Conservation (phyloP, 83 land plant genomes). For the Diphasiastrum complanatum region DNA sequence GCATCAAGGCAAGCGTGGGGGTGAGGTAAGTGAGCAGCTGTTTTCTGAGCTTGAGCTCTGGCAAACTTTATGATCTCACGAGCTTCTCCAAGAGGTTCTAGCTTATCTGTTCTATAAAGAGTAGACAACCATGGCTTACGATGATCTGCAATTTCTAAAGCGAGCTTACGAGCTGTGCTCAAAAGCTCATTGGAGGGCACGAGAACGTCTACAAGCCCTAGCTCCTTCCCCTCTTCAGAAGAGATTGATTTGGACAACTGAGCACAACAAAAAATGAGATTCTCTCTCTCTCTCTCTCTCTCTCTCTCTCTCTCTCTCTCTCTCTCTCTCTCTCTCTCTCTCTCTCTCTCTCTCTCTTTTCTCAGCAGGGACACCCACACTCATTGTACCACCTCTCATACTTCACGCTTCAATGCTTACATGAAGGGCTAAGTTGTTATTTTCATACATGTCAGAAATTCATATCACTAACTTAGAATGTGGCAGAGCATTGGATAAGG, state of each 20-base stretch:
- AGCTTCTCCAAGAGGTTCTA: slow-evolving; percentile 84
- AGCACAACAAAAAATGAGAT: neutral
- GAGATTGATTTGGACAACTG: slow-evolving; percentile 78
- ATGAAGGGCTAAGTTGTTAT: no score
- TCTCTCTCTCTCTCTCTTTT: no score
- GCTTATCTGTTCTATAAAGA: slow-evolving; percentile 71
- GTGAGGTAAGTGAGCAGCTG: slow-evolving; percentile 73
- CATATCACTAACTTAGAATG: no score
- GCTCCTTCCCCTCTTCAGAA: slow-evolving; percentile 61
- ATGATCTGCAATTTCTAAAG: slow-evolving; percentile 64
- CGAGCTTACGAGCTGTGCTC: slow-evolving; percentile 64
- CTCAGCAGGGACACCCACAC: no score
- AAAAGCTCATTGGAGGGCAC: slow-evolving; percentile 54
- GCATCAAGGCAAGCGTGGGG: slow-evolving; percentile 84
- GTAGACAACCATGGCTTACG: slow-evolving; percentile 60
- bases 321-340: no score
- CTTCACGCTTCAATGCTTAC: no score
- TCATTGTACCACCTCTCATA: no score
- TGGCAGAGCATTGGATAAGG: no score
- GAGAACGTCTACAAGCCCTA: slow-evolving; percentile 86
- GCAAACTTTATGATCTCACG: slow-evolving; percentile 80
- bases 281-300: no score
- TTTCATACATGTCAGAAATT: no score
- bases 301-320: no score
- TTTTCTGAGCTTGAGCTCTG: slow-evolving; percentile 61